Percentiles rank a stretch among this genome's conserved stretches.
These are phyloP conservation scores for Clitopilus hobsonii DNA, from an alignment of 768 basidiomycete genomes.

Conservation along the genomic window DNA sequence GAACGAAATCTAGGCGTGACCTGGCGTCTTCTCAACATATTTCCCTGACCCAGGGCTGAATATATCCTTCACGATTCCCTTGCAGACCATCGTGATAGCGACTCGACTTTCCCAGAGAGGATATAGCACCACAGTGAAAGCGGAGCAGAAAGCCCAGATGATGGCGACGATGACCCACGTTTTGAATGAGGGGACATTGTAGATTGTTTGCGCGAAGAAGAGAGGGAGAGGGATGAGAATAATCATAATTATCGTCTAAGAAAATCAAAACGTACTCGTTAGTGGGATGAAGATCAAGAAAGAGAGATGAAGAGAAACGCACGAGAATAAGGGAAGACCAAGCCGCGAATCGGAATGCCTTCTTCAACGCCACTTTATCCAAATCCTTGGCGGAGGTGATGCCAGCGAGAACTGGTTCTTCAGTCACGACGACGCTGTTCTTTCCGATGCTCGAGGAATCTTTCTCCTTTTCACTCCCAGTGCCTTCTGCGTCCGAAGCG, in stretches of 20 bases:
- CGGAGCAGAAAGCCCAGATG: constrained; percentile 78
- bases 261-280: constrained; percentile 2
- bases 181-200: constrained; percentile 55
- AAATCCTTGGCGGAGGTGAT: constrained; percentile 46
- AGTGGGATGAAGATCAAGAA: neutral
- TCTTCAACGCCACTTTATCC: constrained; percentile 58
- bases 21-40: neutral
- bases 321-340: constrained; percentile 69
- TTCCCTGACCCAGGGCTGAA: neutral
- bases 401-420: constrained; percentile 15
- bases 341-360: constrained; percentile 79
- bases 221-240: constrained; percentile 80
- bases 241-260: constrained; percentile 57
- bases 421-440: constrained; percentile 28
- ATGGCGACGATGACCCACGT: constrained; percentile 84
- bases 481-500: constrained; percentile 16
- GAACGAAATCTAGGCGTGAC: neutral
- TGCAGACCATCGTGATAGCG: constrained; percentile 54
- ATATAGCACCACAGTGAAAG: constrained; percentile 74
- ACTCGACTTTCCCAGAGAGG: constrained; percentile 81
- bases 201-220: constrained; percentile 79
- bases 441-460: constrained; percentile 15
- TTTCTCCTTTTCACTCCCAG: constrained; percentile 34
- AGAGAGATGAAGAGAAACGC: constrained; percentile 13
- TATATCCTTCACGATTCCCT: constrained; percentile 62